Evolutionary conservation across 176 grass and related monocot species (phyloP).

Genomic region (Oryza australiensis): DNA sequence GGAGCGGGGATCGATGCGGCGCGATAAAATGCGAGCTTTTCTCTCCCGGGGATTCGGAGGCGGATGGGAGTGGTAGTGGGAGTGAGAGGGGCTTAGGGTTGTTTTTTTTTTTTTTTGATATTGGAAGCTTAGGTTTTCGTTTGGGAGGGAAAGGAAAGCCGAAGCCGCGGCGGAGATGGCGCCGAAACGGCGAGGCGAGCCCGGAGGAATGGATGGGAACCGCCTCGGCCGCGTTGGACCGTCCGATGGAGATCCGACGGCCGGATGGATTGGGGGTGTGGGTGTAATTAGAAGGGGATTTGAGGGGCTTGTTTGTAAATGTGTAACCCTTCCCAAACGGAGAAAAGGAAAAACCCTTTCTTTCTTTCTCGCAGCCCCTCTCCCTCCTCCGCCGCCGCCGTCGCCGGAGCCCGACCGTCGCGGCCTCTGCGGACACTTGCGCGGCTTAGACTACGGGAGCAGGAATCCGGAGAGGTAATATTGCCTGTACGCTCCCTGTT

Average conservation of each 20-base stretch:
- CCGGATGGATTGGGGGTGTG: neutral
- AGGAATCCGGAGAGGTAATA: neutral
- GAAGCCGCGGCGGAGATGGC: neutral
- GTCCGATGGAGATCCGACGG: neutral
- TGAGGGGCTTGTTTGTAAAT: neutral
- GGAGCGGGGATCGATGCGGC: neutral
- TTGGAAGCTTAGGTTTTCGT: neutral
- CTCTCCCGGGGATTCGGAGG: neutral
- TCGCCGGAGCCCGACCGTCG: neutral
- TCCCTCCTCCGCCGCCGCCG: neutral
- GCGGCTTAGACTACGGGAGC: neutral
- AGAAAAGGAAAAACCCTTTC: neutral
- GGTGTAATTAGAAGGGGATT: neutral
- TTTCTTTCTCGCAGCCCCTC: neutral
- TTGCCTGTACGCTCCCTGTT: too few species aligned
- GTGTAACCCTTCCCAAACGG: neutral
- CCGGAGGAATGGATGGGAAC: neutral
- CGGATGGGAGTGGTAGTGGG: neutral
- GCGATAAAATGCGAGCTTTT: constrained; percentile 19
- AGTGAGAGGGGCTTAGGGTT: neutral
- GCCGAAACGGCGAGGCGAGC: neutral
- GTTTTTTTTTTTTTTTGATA: too few species aligned
- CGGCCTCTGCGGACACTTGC: neutral
- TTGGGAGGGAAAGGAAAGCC: neutral
- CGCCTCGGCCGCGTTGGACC: neutral